Conservation (phyloP, 2,329 filamentous ascomycete genomes). For the Ophiosphaerella korrae region DNA sequence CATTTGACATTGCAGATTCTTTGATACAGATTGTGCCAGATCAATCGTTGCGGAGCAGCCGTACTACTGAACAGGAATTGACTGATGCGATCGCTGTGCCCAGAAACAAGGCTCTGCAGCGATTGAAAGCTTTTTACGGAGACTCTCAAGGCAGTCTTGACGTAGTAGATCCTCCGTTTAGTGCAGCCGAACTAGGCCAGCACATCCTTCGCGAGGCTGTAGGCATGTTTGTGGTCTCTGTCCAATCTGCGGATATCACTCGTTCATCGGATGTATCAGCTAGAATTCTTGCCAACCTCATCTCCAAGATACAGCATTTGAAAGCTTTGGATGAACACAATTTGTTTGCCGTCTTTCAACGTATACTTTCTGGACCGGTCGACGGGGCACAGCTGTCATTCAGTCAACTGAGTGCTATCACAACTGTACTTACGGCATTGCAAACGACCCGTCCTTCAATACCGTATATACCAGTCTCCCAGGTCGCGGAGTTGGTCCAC, state of each 20-base stretch:
- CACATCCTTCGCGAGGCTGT: conserved; percentile 38
- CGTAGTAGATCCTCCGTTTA: conserved; percentile 35
- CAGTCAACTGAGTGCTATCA: conserved; percentile 37
- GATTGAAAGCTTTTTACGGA: conserved; percentile 41
- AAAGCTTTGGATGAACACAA: conserved; percentile 33
- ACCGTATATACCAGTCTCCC: conserved; percentile 42
- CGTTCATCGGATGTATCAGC: conserved; percentile 36
- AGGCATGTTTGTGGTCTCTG: conserved; percentile 29
- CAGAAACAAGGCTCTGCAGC: conserved; percentile 17
- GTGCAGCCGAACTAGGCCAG: conserved; percentile 31
- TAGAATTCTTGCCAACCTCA: conserved; percentile 39
- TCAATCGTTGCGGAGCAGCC: conserved; percentile 29
- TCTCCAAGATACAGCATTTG: conserved; percentile 37
- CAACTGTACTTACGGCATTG: conserved; percentile 39
- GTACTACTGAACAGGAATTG: conserved; percentile 10
- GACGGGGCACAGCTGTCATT: conserved; percentile 25
- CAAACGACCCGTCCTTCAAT: conserved; percentile 32
- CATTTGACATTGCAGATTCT: conserved; percentile 45
- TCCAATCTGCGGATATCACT: conserved; percentile 14
- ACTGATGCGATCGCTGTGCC: conserved; percentile 7
- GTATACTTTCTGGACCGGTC: conserved; percentile 18
- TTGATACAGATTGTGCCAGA: conserved; percentile 47
- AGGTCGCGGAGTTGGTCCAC: conserved; percentile 67
- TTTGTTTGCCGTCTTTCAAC: conserved; percentile 28
- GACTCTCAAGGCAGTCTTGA: conserved; percentile 45